Conservation (phyloP, 306 rosid species). For the Bauhinia variegata region DNA sequence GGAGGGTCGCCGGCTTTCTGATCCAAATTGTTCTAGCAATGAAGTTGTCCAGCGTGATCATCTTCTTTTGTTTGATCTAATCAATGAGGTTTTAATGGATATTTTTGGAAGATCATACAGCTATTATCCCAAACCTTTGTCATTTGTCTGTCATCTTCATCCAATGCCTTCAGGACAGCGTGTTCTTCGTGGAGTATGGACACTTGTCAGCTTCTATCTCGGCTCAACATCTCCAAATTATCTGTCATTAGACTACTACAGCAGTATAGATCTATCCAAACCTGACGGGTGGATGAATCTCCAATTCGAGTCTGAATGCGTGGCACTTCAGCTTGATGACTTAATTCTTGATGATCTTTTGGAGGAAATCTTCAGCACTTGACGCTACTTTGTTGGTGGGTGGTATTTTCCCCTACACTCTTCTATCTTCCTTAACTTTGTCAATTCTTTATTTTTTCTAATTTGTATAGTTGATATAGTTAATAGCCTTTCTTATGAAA, state of each 20-base stretch:
- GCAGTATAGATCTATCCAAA: slow-evolving; percentile 62
- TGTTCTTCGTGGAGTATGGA: slow-evolving; percentile 67
- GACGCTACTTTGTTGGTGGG: background rate
- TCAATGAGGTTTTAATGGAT: slow-evolving; percentile 75
- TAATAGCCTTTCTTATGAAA: too few species aligned
- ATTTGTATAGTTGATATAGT: too few species aligned
- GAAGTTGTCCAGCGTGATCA: slow-evolving; percentile 56
- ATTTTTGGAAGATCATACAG: slow-evolving; percentile 63
- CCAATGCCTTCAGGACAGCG: slow-evolving; percentile 54
- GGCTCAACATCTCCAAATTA: slow-evolving; percentile 41
- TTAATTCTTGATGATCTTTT: slow-evolving; percentile 70
- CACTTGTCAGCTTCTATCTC: slow-evolving; percentile 58
- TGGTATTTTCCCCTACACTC: background rate
- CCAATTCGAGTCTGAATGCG: slow-evolving; percentile 76
- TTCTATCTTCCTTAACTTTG: background rate
- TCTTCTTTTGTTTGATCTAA: slow-evolving; percentile 68
- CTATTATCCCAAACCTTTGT: slow-evolving; percentile 59
- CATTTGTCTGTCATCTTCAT: slow-evolving; percentile 47
- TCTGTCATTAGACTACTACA: slow-evolving; percentile 56
- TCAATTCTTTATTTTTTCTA: too few species aligned
- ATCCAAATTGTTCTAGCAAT: slow-evolving; percentile 57
- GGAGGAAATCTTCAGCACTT: slow-evolving; percentile 50
- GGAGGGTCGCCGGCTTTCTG: slow-evolving; percentile 56
- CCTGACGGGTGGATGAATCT: slow-evolving; percentile 84
- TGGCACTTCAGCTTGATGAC: slow-evolving; percentile 77